Percentiles rank a stretch among this genome's conserved stretches.
Conservation (phyloP, 768 basidiomycete genomes). For the Mycena pura region DNA sequence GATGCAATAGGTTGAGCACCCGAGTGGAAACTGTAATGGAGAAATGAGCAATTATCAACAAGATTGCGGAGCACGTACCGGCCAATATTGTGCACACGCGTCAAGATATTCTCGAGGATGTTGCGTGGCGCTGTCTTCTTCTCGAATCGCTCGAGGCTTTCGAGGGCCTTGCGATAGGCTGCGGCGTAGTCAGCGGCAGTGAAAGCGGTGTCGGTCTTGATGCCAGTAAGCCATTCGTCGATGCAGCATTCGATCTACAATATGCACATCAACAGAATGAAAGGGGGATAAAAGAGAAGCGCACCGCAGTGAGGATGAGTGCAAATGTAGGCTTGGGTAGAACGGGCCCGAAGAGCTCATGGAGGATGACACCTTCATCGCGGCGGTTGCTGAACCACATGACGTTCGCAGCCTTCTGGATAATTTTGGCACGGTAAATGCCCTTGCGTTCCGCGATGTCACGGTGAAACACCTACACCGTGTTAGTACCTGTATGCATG, state of each 20-base stretch:
- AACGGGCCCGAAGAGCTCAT: conserved; percentile 33
- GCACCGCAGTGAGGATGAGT: conserved; percentile 27
- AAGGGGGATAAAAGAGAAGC: neutral
- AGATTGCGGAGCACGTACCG: neutral
- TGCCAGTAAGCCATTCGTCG: conserved; percentile 30
- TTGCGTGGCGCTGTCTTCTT: too few species aligned
- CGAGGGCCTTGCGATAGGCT: conserved; percentile 24
- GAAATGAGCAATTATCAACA: neutral
- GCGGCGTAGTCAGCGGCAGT: conserved; percentile 21
- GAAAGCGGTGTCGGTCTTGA: conserved; percentile 21
- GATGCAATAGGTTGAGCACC: conserved; percentile 1
- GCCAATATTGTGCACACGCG: conserved; percentile 14
- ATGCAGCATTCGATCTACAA: conserved; percentile 29
- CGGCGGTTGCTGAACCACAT: conserved; percentile 35
- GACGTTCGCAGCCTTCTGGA: conserved; percentile 31
- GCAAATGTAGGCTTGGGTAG: conserved; percentile 21
- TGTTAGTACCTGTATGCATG: neutral
- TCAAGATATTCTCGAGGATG: too few species aligned
- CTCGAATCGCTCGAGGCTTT: conserved; percentile 20
- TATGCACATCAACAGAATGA: neutral
- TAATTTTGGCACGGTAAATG: conserved; percentile 32
- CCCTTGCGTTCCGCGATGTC: conserved; percentile 13
- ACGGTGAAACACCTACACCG: neutral
- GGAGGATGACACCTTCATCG: conserved; percentile 33
- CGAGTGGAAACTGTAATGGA: neutral